These are phyloP conservation scores for Podosphaera leucotricha DNA, from an alignment of 2,329 filamentous ascomycete genomes.

Conservation along the genomic window DNA sequence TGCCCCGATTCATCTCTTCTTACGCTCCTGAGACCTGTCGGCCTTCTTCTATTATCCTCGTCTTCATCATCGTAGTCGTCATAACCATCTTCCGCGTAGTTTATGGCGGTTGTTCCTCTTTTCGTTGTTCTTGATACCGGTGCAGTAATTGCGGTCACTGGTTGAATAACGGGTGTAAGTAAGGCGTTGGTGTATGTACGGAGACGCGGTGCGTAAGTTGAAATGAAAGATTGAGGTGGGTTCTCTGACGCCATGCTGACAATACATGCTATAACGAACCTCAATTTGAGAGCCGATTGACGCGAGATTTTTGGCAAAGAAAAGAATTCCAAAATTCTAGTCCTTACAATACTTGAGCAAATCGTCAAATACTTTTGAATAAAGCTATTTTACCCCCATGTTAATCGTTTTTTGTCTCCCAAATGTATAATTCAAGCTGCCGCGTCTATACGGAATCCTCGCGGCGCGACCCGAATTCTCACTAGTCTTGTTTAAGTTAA, in stretches of 20 bases:
- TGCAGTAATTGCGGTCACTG: slow-evolving; percentile 37
- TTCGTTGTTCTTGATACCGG: slow-evolving; percentile 72
- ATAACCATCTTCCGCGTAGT: slow-evolving; percentile 91
- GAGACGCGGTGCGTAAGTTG: slow-evolving; percentile 74
- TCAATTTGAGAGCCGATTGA: neutral
- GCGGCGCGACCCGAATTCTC: neutral
- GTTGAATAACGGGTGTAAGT: slow-evolving; percentile 59
- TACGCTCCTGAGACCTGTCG: slow-evolving; percentile 63
- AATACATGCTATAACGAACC: neutral
- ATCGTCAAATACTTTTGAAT: neutral
- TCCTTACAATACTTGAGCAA: neutral
- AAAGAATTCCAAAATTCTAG: neutral
- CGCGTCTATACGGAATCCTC: neutral
- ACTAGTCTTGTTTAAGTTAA: neutral
- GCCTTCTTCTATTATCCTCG: slow-evolving; percentile 40
- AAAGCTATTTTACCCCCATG: neutral
- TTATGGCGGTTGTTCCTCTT: slow-evolving; percentile 85
- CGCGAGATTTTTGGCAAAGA: neutral
- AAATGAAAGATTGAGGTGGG: slow-evolving; percentile 67
- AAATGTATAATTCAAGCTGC: neutral
- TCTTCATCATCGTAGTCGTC: slow-evolving; percentile 66
- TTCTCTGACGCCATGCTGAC: slow-evolving; percentile 12
- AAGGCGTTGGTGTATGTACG: slow-evolving; percentile 82
- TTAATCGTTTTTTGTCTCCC: neutral
- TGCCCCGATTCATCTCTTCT: slow-evolving; percentile 50